These are phyloP conservation scores for Penicillium sp. DNA, from an alignment of 2,329 filamentous ascomycete genomes.

Conservation along the genomic window DNA sequence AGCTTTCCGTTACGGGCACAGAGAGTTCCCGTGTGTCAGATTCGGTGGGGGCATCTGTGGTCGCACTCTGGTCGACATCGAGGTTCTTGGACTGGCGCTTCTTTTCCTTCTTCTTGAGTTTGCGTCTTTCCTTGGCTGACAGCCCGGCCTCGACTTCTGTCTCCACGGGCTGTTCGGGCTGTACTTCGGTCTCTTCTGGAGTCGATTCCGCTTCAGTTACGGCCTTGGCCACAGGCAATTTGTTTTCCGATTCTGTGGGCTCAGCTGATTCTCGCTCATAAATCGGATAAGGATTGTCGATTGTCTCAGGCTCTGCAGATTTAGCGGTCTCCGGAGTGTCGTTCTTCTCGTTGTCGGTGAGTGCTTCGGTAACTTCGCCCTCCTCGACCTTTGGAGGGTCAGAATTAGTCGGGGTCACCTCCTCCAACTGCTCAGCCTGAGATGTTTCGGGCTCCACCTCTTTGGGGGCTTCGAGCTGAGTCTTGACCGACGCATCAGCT, in stretches of 20 bases:
- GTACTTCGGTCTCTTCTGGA: constrained; percentile 4
- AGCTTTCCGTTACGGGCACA: constrained; percentile 33
- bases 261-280: constrained; percentile 24
- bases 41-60: constrained; percentile 7
- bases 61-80: constrained; percentile 22
- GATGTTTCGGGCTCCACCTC: not conserved
- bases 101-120: constrained; percentile 55
- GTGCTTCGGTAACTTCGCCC: constrained; percentile 15
- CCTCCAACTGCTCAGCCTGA: not conserved
- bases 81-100: constrained; percentile 40
- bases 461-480: constrained; percentile 7
- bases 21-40: constrained; percentile 23
- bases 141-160: constrained; percentile 26
- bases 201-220: constrained; percentile 8
- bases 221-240: constrained; percentile 4
- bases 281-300: constrained; percentile 7
- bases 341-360: constrained; percentile 19
- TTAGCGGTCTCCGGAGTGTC: constrained; percentile 12
- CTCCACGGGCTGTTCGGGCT: constrained; percentile 16
- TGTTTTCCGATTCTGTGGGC: constrained; percentile 14
- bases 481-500: constrained; percentile 9
- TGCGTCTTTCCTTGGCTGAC: constrained; percentile 48
- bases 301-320: constrained; percentile 18
- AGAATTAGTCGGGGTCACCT: not conserved
- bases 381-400: not conserved